Conservation (phyloP, 495 filamentous ascomycete species). For the Aspergillus asperescens region DNA sequence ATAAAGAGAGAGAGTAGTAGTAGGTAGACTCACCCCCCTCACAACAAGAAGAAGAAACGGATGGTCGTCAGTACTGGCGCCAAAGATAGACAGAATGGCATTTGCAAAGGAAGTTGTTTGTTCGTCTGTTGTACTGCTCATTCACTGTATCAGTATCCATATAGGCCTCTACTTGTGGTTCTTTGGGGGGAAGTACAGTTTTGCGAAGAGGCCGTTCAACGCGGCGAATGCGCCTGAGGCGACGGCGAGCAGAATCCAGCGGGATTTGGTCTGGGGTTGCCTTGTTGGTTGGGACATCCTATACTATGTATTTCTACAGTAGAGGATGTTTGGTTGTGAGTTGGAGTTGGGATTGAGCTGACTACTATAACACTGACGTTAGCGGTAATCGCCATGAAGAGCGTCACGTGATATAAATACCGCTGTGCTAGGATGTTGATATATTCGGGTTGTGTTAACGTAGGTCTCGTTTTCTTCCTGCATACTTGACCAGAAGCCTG, state of each 20-base stretch:
- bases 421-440: no score
- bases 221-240: constrained; percentile 87
- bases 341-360: no score
- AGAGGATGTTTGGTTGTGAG: no score
- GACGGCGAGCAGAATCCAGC: constrained; percentile 78
- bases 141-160: not conserved
- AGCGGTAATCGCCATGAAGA: no score
- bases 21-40: constrained; percentile 62
- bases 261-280: constrained; percentile 18
- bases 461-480: no score
- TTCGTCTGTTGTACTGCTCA: constrained; percentile 74
- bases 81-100: constrained; percentile 57
- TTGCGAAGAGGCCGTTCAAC: constrained; percentile 93
- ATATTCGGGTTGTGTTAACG: no score
- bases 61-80: constrained; percentile 28
- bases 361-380: no score
- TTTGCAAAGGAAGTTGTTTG: constrained; percentile 68
- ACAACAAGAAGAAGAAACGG: constrained; percentile 61
- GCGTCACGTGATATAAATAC: no score
- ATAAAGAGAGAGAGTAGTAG: constrained; percentile 9
- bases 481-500: no score
- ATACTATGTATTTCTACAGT: no score
- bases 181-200: constrained; percentile 56
- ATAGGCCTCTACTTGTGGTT: constrained; percentile 6
- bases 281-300: constrained; percentile 1